Evolutionary conservation across 257 asterid genomes (phyloP), one percentile per base, ranked within the genome.

Genomic region (Parsonsia alboflavescens): DNA sequence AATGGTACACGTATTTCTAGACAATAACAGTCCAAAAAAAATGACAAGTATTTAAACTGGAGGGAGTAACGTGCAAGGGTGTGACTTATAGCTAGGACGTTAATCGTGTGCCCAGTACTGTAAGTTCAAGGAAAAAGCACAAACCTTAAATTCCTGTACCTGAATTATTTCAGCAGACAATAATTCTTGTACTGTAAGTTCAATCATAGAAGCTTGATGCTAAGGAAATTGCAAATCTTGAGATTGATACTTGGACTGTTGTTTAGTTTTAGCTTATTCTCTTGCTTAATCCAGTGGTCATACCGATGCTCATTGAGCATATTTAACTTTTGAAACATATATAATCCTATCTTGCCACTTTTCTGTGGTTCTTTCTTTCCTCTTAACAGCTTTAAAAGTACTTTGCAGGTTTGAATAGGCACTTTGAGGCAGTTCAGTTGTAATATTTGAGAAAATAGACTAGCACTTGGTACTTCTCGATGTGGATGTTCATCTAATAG

Each of bases 111-210:
- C 1, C 12, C 12, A 12, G 61, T 49, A 54, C n/a, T 49, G 21
- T 70, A 70, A 52, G 30, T 28, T 70, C 8, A 24, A 21, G 22
- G 1, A 15, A 19, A 30, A 28, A 62, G 2, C 22, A 30, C 22
- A 3, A 13, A 16, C 24, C 63, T 57, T 33, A 28, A 33, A 15
- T 62, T 62, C 21, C 26, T 57, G 33, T 26, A 26, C 21, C 57
- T 11, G 17, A n/a, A n/a, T n/a, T n/a, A n/a, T n/a, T n/a, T n/a
- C n/a, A n/a, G n/a, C n/a, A n/a, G n/a, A n/a, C n/a, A n/a, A n/a
- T n/a, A n/a, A n/a, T n/a, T n/a, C n/a, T n/a, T n/a, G 61, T 49
- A 54, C n/a, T 49, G 21, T 70, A 70, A 52, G 30, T 28, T 70
- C 8, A 24, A 21, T 19, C 28, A 42, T 17, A 33, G 24, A 42